A percentile compares a stretch with the other conserved stretches of the same genome.
Evolutionary conservation across 2,329 filamentous ascomycete species (phyloP).

Genomic region (Fusarium avenaceum): DNA sequence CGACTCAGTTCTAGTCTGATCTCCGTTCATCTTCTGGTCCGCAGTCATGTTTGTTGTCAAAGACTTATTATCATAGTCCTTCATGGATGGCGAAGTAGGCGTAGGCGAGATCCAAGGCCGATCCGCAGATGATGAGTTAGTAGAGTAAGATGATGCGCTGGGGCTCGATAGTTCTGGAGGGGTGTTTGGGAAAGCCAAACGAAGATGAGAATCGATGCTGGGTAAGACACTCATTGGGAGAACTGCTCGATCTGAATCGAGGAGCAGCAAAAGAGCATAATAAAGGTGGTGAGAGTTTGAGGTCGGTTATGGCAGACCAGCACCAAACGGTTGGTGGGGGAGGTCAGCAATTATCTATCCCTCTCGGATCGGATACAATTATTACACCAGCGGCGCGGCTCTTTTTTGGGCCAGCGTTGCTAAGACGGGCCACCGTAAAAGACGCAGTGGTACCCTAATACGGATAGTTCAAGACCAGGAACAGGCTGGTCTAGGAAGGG

Average conservation of each 20-base stretch:
- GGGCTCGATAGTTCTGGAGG: slow-evolving; percentile 68
- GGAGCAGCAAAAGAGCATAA: slow-evolving; percentile 46
- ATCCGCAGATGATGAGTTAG: slow-evolving; percentile 60
- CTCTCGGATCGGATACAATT: slow-evolving; percentile 43
- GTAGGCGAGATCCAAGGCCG: slow-evolving; percentile 59
- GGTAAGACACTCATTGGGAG: slow-evolving; percentile 70
- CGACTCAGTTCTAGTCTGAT: slow-evolving; percentile 54
- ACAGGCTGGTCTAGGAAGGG: slow-evolving; percentile 46
- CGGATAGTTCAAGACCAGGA: slow-evolving; percentile 48
- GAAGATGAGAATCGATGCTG: slow-evolving; percentile 64
- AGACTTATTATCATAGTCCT: slow-evolving; percentile 67
- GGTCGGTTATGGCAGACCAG: slow-evolving; percentile 37
- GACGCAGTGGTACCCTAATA: slow-evolving; percentile 46
- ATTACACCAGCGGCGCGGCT: slow-evolving; percentile 49
- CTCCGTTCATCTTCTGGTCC: slow-evolving; percentile 57
- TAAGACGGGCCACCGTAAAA: slow-evolving; percentile 49
- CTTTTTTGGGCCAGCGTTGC: slow-evolving; percentile 39
- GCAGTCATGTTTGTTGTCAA: slow-evolving; percentile 59
- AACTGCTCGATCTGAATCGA: slow-evolving; percentile 50
- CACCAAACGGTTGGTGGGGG: slow-evolving; percentile 37
- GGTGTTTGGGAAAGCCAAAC: slow-evolving; percentile 65
- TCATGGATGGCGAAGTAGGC: slow-evolving; percentile 67
- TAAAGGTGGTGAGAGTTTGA: slow-evolving; percentile 26
- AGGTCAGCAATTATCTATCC: slow-evolving; percentile 48
- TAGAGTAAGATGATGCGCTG: slow-evolving; percentile 62